phyloP scores from a whole-genome alignment of 169 alveolate genomes.

The Cryptosporidium canis region DNA sequence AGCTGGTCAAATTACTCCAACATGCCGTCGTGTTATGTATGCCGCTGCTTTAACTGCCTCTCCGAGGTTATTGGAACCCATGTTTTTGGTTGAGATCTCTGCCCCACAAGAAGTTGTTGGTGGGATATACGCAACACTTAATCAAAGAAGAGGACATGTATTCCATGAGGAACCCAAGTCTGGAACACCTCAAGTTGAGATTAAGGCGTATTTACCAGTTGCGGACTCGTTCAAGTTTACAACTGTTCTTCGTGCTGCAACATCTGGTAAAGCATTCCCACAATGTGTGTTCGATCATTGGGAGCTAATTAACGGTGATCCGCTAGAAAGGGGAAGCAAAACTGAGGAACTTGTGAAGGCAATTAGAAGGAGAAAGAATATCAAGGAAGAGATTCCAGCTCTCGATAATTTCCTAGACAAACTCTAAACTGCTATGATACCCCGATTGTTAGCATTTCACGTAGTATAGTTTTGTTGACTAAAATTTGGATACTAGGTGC shows the following conservation, averaged over 20 bases:
- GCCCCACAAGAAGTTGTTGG: constrained; percentile 96
- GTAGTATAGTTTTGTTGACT: background rate
- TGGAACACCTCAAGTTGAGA: constrained; percentile 97
- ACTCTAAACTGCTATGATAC: constrained; percentile 83
- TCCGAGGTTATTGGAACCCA: constrained; percentile 98
- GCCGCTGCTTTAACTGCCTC: constrained; percentile 96
- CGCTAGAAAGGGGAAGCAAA: constrained; percentile 97
- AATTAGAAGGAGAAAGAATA: constrained; percentile 98
- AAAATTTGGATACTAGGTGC: background rate
- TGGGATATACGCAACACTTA: constrained; percentile 96
- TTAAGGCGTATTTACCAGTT: constrained; percentile 98
- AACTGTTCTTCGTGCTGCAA: constrained; percentile 96
- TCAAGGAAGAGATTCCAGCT: constrained; percentile 95
- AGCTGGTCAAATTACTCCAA: constrained; percentile 99
- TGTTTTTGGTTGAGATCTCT: constrained; percentile 97
- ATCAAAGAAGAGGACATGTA: constrained; percentile 98
- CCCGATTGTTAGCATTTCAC: constrained; percentile 8
- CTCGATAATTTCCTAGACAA: constrained; percentile 96
- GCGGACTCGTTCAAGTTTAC: constrained; percentile 99
- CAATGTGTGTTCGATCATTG: constrained; percentile 99
- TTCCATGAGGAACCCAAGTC: constrained; percentile 96
- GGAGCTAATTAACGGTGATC: constrained; percentile 95
- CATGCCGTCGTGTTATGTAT: constrained; percentile 95
- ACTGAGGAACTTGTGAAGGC: constrained; percentile 90
- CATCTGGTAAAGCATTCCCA: constrained; percentile 99